phyloP scores from a whole-genome alignment of 2,329 filamentous ascomycete genomes.

The Macrophomina phaseolina region DNA sequence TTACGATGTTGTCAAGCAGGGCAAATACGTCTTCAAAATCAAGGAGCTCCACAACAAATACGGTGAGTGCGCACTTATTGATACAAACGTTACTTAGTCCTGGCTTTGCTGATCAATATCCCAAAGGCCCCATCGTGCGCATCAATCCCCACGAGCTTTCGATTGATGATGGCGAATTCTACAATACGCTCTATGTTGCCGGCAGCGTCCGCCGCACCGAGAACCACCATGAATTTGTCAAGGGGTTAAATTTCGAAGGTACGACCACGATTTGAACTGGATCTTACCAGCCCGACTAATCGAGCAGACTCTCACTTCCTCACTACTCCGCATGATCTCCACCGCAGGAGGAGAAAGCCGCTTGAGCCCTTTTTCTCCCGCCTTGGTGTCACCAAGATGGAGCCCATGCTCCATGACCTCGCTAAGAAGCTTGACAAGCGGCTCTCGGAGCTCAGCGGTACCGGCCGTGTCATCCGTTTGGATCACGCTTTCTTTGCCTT shows the following conservation, averaged over 20 bases:
- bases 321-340: slow-evolving; percentile 12
- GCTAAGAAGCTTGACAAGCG: slow-evolving; percentile 27
- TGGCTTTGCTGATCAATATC: not conserved
- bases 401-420: slow-evolving; percentile 19
- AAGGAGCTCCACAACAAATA: slow-evolving; percentile 28
- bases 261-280: not conserved
- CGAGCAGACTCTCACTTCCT: not conserved
- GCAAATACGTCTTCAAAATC: slow-evolving; percentile 27
- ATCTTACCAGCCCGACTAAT: too few species aligned
- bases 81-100: too few species aligned
- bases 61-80: not conserved
- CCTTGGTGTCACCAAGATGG: not conserved
- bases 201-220: slow-evolving; percentile 34
- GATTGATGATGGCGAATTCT: slow-evolving; percentile 25
- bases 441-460: not conserved
- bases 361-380: slow-evolving; percentile 32
- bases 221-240: not conserved
- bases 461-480: not conserved
- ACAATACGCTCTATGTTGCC: slow-evolving; percentile 5
- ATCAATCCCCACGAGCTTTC: slow-evolving; percentile 29
- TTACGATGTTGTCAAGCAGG: slow-evolving; percentile 30
- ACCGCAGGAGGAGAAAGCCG: slow-evolving; percentile 32
- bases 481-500: slow-evolving; percentile 31
- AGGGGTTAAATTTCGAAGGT: not conserved
- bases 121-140: slow-evolving; percentile 28